A percentile compares a stretch with the other conserved stretches of the same genome.
Evolutionary conservation across 805 yeast species (phyloP).

Genomic region (Starmerella gropengiesseri): DNA sequence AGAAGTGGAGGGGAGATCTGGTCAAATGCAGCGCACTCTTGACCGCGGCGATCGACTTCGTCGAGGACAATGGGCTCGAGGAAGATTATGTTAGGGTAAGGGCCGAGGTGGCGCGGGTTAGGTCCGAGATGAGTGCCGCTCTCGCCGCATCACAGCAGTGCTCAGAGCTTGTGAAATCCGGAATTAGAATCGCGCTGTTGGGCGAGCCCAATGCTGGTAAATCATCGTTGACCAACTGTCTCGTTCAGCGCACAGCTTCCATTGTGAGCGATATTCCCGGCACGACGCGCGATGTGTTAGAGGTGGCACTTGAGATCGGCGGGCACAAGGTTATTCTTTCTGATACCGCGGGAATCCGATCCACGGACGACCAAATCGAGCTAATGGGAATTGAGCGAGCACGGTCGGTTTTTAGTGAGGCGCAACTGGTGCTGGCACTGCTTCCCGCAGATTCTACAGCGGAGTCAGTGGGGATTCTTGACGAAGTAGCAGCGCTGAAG

Average conservation of each 20-base stretch:
- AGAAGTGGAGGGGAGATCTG: constrained; percentile 55
- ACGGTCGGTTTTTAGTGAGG: constrained; percentile 41
- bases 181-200: constrained; percentile 59
- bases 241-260: constrained; percentile 73
- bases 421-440: constrained; percentile 63
- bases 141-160: constrained; percentile 8
- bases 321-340: constrained; percentile 79
- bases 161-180: constrained; percentile 50
- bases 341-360: constrained; percentile 87
- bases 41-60: constrained; percentile 86
- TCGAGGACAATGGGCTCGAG: constrained; percentile 81
- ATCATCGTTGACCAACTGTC: constrained; percentile 67
- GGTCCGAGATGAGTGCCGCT: constrained; percentile 32
- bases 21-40: constrained; percentile 59
- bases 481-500: constrained; percentile 17
- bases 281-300: constrained; percentile 83
- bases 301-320: constrained; percentile 64
- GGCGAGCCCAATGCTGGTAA: constrained; percentile 98
- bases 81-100: constrained; percentile 3
- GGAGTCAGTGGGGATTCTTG: constrained; percentile 9
- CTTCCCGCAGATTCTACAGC: constrained; percentile 33
- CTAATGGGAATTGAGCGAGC: constrained; percentile 76
- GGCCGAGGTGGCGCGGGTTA: constrained; percentile 31
- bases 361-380: constrained; percentile 47
- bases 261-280: constrained; percentile 89